Evolutionary conservation across 1,284 basidiomycete genomes (phyloP).

Genomic region (Cerrena zonata): DNA sequence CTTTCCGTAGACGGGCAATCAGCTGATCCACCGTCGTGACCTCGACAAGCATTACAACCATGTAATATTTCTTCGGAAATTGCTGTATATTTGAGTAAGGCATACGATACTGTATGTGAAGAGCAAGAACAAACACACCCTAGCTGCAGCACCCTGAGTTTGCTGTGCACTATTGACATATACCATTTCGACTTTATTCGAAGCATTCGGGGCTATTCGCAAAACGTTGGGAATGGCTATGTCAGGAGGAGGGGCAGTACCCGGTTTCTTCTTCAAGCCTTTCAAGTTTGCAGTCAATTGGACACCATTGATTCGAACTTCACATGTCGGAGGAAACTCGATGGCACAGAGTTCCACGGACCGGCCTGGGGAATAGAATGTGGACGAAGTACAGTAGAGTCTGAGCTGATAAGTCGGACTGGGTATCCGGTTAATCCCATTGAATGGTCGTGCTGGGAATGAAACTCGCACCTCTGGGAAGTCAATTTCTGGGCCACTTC

Average conservation of each 20-base stretch:
- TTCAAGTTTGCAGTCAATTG: conserved; percentile 75
- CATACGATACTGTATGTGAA: neutral
- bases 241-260: conserved; percentile 88
- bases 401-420: conserved; percentile 77
- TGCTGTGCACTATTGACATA: conserved; percentile 88
- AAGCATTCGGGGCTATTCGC: conserved; percentile 38
- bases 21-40: conserved; percentile 60
- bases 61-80: conserved; percentile 69
- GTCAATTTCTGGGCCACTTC: conserved; percentile 62
- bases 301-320: conserved; percentile 78
- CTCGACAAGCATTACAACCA: conserved; percentile 80
- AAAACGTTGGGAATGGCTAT: conserved; percentile 56
- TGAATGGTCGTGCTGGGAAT: neutral
- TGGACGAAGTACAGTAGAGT: conserved; percentile 86
- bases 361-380: conserved; percentile 68
- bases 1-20: conserved; percentile 61
- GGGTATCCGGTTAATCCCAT: conserved; percentile 1
- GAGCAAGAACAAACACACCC: neutral
- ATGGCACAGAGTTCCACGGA: conserved; percentile 57
- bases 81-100: neutral
- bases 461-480: neutral
- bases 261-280: conserved; percentile 94
- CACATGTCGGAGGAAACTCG: conserved; percentile 88
- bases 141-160: conserved; percentile 36
- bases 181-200: conserved; percentile 77